Evolutionary conservation across 805 yeast species (phyloP).

Genomic region (Candida yuanshanica): DNA sequence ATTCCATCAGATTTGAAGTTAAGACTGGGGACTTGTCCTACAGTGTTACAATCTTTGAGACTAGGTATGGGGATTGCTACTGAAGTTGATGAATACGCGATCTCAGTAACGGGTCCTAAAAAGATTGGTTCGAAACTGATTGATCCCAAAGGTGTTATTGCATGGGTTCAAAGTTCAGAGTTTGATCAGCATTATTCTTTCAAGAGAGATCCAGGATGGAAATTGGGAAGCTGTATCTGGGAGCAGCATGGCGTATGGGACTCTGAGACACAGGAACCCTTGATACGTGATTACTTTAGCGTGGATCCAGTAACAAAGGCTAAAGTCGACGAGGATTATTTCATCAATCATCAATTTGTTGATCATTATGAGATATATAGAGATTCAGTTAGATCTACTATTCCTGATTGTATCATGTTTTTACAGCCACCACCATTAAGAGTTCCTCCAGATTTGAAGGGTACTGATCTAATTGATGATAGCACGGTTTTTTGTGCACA

Average conservation of each 20-base stretch:
- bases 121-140: conserved; percentile 50
- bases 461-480: conserved; percentile 45
- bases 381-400: conserved; percentile 39
- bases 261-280: conserved; percentile 28
- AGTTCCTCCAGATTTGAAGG: conserved; percentile 62
- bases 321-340: conserved; percentile 43
- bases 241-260: conserved; percentile 80
- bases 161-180: conserved; percentile 59
- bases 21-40: conserved; percentile 77
- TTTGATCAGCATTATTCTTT: conserved; percentile 69
- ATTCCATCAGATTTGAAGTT: conserved; percentile 62
- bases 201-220: conserved; percentile 59
- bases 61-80: conserved; percentile 75
- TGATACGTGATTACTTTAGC: conserved; percentile 48
- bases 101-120: conserved; percentile 72
- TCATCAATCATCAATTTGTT: conserved; percentile 60
- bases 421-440: conserved; percentile 81
- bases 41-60: conserved; percentile 65
- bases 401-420: conserved; percentile 47
- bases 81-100: conserved; percentile 62
- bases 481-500: conserved; percentile 79
- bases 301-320: conserved; percentile 33
- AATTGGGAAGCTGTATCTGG: conserved; percentile 72
- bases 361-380: conserved; percentile 53
- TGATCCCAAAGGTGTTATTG: conserved; percentile 60